phyloP scores from a whole-genome alignment of 768 basidiomycete genomes.

The Udeniomyces megalosporus region DNA sequence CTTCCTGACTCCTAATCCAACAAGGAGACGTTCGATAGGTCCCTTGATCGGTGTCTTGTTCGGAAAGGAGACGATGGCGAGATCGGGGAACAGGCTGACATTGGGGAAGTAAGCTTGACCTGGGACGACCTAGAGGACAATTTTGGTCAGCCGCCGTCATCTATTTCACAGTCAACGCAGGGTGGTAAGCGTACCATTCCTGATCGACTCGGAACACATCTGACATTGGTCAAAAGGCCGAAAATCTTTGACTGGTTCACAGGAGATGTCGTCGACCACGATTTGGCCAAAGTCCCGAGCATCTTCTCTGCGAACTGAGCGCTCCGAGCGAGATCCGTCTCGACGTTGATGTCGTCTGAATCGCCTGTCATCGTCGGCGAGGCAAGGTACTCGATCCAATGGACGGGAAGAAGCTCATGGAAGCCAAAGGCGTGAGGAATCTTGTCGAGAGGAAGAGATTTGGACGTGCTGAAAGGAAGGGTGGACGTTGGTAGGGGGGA shows the following conservation, averaged over 20 bases:
- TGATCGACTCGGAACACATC: conserved; percentile 45
- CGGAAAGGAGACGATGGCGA: conserved; percentile 59
- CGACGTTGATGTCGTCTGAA: conserved; percentile 27
- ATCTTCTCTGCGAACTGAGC: conserved; percentile 63
- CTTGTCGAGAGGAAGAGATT: conserved; percentile 26
- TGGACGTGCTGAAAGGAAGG: conserved; percentile 51
- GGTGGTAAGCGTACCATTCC: conserved; percentile 37
- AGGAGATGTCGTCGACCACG: conserved; percentile 51
- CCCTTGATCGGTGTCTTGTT: conserved; percentile 51
- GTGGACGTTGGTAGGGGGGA: conserved; percentile 60
- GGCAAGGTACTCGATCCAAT: conserved; percentile 59
- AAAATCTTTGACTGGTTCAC: conserved; percentile 38
- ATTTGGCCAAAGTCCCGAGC: conserved; percentile 45
- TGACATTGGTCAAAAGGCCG: conserved; percentile 32
- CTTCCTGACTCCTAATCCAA: conserved; percentile 64
- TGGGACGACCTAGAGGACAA: conserved; percentile 35
- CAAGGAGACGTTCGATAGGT: conserved; percentile 44
- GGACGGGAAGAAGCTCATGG: conserved; percentile 54
- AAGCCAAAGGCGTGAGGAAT: conserved; percentile 46
- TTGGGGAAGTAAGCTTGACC: conserved; percentile 64
- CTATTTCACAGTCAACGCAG: background rate
- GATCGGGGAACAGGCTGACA: conserved; percentile 74
- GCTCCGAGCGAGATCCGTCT: conserved; percentile 21
- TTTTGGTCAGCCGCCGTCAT: background rate
- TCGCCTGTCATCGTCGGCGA: conserved; percentile 34